Base-by-base conservation (phyloP, 768 basidiomycete genomes). In the Hebeloma cylindrosporum region DNA sequence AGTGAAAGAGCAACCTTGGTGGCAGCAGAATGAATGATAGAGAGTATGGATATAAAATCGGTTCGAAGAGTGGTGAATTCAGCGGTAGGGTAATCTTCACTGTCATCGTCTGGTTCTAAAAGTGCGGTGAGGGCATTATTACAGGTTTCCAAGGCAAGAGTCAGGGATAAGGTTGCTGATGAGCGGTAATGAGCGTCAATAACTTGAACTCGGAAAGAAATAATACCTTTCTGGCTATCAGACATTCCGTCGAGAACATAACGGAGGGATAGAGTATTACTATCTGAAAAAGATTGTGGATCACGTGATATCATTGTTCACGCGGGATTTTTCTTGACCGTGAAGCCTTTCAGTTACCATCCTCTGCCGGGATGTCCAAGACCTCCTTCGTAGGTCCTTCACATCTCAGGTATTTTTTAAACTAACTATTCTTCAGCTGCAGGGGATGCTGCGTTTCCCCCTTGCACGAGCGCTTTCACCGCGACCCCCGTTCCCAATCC, bases 1-100 rank as follows among this genome's bases (percentile, higher is more conserved):
- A 85, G 70, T 1, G 76, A 70, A 25, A 88, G 72, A 3, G 85
- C 70, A 18, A 85, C 60, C 56, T 83, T 86, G 14, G 83, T 86
- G 4, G 75, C 65, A 22, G 74, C 64, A 16, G 67, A 61, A 59
- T 83, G 69, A n/a, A 86, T 56, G 50, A 85, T 70, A 4, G 78
- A 67, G 33, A 86, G 69, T 26, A 87, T 63, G 2, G 80, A 74
- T 16, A 79, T 45, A 13, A 83, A 62, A 57, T 88, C 86, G 25
- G 71, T 70, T 51, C 69, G 74, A 34, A 88, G 52, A 43, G 73
- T 59, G 4, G 61, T 18, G 25, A 77, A 61, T 20, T 64, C 51
- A 32, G 66, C 59, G 7, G 54, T 53, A 23, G 52, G 49, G 39
- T 57, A 54, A 30, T 52, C 50, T 36, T 54, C 49, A 17, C 48